phyloP scores from a whole-genome alignment of 352 stramenopile genomes.

The Plasmopara halstedii region DNA sequence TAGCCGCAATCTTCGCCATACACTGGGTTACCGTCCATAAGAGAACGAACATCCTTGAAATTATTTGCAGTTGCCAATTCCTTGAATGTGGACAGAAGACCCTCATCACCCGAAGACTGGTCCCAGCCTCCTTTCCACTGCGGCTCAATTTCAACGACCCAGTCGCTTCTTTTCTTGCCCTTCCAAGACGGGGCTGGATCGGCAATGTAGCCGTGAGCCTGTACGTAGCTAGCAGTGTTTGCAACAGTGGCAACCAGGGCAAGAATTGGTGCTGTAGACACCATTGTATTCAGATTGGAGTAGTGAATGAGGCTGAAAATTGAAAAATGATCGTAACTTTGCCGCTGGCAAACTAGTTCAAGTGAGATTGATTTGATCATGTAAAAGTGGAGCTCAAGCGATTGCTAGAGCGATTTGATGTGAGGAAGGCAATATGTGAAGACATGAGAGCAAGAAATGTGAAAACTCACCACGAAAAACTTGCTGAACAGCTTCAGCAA shows the following conservation, averaged over 20 bases:
- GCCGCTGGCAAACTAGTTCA: no score
- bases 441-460: no score
- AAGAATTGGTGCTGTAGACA: no score
- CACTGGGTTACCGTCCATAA: constrained; percentile 23
- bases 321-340: no score
- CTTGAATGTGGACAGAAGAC: constrained; percentile 21
- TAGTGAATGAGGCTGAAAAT: no score
- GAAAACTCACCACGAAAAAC: no score
- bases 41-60: constrained; percentile 19
- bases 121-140: constrained; percentile 27
- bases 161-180: constrained; percentile 10
- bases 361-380: no score
- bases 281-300: no score
- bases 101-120: constrained; percentile 8
- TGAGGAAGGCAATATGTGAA: no score
- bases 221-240: constrained; percentile 1
- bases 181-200: constrained; percentile 15
- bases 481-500: no score
- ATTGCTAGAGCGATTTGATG: no score
- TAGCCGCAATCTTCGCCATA: constrained; percentile 26
- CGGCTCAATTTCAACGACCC: constrained; percentile 28
- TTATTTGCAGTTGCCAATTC: constrained; percentile 16
- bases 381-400: no score
- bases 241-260: background rate
- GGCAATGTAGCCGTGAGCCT: constrained; percentile 21